phyloP scores from a whole-genome alignment of 108 stramenopile species.

The Stephanodiscus triporus region DNA sequence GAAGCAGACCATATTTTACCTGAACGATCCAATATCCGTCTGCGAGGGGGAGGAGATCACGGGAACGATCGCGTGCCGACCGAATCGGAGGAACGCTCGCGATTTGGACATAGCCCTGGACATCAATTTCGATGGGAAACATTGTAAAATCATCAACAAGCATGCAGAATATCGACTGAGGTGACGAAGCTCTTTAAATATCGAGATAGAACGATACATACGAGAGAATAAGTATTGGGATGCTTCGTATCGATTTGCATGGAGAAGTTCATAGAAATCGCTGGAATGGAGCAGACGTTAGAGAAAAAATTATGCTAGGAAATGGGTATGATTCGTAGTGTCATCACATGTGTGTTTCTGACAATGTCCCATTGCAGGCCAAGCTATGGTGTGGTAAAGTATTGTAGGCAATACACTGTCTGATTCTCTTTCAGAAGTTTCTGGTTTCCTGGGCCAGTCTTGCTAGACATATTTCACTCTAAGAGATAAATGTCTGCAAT shows the following conservation, averaged over 20 bases:
- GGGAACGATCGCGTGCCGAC: constrained; percentile 68
- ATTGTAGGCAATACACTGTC: too few relatives aligned
- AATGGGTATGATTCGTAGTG: too few relatives aligned
- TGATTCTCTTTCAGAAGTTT: too few relatives aligned
- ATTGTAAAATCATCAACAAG: constrained; percentile 51
- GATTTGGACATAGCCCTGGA: constrained; percentile 79
- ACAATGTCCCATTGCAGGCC: too few relatives aligned
- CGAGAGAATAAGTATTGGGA: neutral
- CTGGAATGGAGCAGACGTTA: neutral
- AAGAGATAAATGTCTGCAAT: too few relatives aligned
- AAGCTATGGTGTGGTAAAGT: too few relatives aligned
- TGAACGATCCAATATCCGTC: constrained; percentile 61
- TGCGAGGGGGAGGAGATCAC: constrained; percentile 68
- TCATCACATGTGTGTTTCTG: too few relatives aligned
- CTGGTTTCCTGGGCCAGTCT: too few relatives aligned
- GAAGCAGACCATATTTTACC: constrained; percentile 94
- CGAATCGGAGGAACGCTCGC: constrained; percentile 71
- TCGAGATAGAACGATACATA: neutral
- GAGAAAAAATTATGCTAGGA: neutral
- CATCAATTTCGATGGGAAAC: constrained; percentile 58
- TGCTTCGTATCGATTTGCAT: too few relatives aligned
- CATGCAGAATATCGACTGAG: constrained; percentile 69
- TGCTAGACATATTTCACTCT: too few relatives aligned
- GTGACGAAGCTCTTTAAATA: constrained; percentile 10
- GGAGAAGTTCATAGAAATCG: neutral